Percentiles rank a stretch among this genome's conserved stretches.
These are phyloP conservation scores for Monosporascus sp. DNA, from an alignment of 2,329 filamentous ascomycete species.

Conservation along the genomic window DNA sequence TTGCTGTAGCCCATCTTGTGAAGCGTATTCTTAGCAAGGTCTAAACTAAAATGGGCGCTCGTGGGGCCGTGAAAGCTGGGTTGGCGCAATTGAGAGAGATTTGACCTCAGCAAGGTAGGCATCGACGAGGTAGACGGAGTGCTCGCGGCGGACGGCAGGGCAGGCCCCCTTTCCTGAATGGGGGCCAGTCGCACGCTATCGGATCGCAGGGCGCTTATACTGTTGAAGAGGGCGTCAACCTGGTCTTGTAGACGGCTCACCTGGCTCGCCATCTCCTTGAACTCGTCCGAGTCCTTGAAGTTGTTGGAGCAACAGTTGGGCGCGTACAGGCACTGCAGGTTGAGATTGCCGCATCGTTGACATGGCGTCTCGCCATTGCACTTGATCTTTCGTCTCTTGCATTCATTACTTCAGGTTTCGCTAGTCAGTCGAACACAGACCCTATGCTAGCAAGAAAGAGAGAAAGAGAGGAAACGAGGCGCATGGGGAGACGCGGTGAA, in stretches of 20 bases:
- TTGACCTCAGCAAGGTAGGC: slow-evolving; percentile 37
- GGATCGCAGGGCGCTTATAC: slow-evolving; percentile 62
- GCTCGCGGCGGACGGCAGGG: slow-evolving; percentile 32
- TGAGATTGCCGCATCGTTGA: slow-evolving; percentile 64
- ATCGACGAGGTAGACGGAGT: slow-evolving; percentile 40
- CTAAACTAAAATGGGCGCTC: slow-evolving; percentile 78
- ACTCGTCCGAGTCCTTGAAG: slow-evolving; percentile 92
- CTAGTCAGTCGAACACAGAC: slow-evolving; percentile 1
- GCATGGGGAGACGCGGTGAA: not conserved
- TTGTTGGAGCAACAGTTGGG: slow-evolving; percentile 67
- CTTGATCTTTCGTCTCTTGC: slow-evolving; percentile 71
- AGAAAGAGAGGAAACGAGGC: not conserved
- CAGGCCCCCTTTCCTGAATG: slow-evolving; percentile 36
- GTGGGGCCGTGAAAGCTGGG: slow-evolving; percentile 78
- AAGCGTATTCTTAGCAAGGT: slow-evolving; percentile 80
- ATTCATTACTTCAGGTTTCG: slow-evolving; percentile 54
- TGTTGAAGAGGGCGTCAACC: slow-evolving; percentile 71
- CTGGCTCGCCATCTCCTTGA: slow-evolving; percentile 72
- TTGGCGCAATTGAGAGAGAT: slow-evolving; percentile 47
- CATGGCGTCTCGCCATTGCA: slow-evolving; percentile 68
- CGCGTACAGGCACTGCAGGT: slow-evolving; percentile 60
- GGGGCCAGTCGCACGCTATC: slow-evolving; percentile 43
- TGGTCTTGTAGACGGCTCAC: slow-evolving; percentile 76
- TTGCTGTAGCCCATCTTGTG: slow-evolving; percentile 83
- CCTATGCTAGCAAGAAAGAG: not conserved